Conservation (phyloP, 139 green algal genomes). For the Mesostigma viride region DNA sequence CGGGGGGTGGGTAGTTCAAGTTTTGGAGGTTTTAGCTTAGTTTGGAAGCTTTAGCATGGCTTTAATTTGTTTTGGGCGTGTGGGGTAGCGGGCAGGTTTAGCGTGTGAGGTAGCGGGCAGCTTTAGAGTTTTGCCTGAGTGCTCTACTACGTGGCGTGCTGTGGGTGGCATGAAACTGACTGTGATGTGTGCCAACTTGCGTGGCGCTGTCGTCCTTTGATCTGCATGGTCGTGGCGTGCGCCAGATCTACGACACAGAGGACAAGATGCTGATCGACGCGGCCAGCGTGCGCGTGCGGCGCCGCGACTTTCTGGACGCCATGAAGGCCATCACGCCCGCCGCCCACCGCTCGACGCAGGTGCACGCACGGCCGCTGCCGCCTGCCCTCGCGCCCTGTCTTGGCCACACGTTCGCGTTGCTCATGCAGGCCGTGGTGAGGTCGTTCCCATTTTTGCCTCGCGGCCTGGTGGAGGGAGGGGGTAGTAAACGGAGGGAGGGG, state of each 20-base stretch:
- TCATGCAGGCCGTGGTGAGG: slow-evolving; percentile 25
- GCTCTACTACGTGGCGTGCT: too few relatives aligned
- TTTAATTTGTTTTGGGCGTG: too few relatives aligned
- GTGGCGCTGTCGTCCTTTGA: too few relatives aligned
- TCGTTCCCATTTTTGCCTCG: slow-evolving; percentile 47
- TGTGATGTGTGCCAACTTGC: too few relatives aligned
- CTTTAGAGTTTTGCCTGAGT: too few relatives aligned
- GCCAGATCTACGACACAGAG: slow-evolving; percentile 77
- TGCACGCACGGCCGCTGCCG: slow-evolving; percentile 48
- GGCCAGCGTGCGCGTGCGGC: slow-evolving; percentile 40
- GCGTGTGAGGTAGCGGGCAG: too few relatives aligned
- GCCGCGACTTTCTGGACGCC: slow-evolving; percentile 67
- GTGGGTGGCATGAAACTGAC: too few relatives aligned
- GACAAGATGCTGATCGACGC: slow-evolving; percentile 66
- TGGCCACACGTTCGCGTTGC: neutral
- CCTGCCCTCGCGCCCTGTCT: slow-evolving; percentile 12
- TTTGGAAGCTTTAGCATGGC: too few relatives aligned
- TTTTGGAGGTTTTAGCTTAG: too few relatives aligned
- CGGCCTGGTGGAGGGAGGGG: neutral
- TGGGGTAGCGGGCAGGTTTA: too few relatives aligned
- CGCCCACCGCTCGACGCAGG: slow-evolving; percentile 50
- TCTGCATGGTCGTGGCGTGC: too few relatives aligned
- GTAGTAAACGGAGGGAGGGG: neutral
- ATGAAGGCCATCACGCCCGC: slow-evolving; percentile 62
- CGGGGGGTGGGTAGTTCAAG: too few relatives aligned